Evolutionary conservation across 192 early-diverging fungal species (phyloP), one percentile per base, ranked within the genome.

Genomic region (Martensiomyces pterosporus): DNA sequence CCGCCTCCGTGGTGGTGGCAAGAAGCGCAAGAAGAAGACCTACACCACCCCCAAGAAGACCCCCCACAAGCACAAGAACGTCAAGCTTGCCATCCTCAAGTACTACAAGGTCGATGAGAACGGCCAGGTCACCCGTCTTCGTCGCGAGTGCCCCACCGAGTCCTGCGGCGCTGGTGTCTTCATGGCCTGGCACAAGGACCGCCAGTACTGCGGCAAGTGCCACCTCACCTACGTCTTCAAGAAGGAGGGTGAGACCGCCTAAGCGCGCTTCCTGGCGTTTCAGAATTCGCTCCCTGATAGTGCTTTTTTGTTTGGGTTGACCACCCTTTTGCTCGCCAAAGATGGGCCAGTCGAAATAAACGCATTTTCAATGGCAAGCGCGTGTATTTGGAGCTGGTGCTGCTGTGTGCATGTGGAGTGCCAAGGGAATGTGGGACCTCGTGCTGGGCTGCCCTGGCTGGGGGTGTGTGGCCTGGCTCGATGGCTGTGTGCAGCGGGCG

Each of bases 31-130:
- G 87, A 98, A 98, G 93, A 98, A 98, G 94, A 89, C 84, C 53
- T 97, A 98, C 86, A 98, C 94, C 61, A 98, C 96, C 52, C 96
- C 96, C 79, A 97, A 98, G 90, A 97, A 97, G 86, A 93, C 92
- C 65, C 88, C 92, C 74, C 93, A 98, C 85, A 97, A 97, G 90
- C 81, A 85, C 74, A 93, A 91, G 86, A 97, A 97, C 84, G 93
- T 97, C 73, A 98, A 98, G 84, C 80, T 98, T 63, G 90, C 94
- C 26, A 89, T 97, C 60, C 84, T 98, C 74, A 94, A 97, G 86
- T 96, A 85, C 88, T 98, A 97, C 86, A 94, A 98, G 88, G 94
- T 98, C 44, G 96, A 98, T 49, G 85, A 86, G 64, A 83, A 86
- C 69, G 92, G 93, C 60, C 94, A 94, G 84, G 86, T 98, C 76